Percentiles rank a stretch among this genome's conserved stretches.
Conservation (phyloP, 805 yeast genomes). For the Danielia oregonensis region DNA sequence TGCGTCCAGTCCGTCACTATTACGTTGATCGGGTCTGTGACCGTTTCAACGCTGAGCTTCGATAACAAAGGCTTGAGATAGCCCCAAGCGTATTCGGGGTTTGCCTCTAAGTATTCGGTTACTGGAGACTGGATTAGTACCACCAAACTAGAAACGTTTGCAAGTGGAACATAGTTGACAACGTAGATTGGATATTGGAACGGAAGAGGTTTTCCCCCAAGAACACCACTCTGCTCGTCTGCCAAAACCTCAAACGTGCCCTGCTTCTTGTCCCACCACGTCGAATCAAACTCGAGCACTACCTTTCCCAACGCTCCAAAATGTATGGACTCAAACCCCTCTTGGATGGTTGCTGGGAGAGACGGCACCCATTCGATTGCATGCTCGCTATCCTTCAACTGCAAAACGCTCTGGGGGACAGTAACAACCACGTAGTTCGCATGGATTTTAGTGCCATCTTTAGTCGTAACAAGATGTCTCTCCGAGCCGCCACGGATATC, state of each 20-base stretch:
- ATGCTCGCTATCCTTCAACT: slow-evolving; percentile 38
- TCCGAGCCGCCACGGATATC: slow-evolving; percentile 11
- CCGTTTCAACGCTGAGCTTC: slow-evolving; percentile 14
- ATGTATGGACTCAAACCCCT: slow-evolving; percentile 46
- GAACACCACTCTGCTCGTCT: slow-evolving; percentile 9
- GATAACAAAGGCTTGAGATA: slow-evolving; percentile 53
- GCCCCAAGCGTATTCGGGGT: slow-evolving; percentile 53
- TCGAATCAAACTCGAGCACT: slow-evolving; percentile 57
- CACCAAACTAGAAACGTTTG: slow-evolving; percentile 43
- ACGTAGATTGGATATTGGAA: slow-evolving; percentile 61
- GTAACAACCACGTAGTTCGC: slow-evolving; percentile 67
- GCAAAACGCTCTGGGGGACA: slow-evolving; percentile 71
- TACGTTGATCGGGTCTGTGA: slow-evolving; percentile 33
- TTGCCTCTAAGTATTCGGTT: slow-evolving; percentile 54
- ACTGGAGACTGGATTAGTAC: slow-evolving; percentile 69
- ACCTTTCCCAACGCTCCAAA: slow-evolving; percentile 74
- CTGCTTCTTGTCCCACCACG: slow-evolving; percentile 53
- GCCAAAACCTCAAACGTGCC: slow-evolving; percentile 22
- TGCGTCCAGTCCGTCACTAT: slow-evolving; percentile 67
- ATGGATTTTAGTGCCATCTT: slow-evolving; percentile 23
- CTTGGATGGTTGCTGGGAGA: slow-evolving; percentile 43
- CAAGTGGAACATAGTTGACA: slow-evolving; percentile 47
- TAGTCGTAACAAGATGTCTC: slow-evolving; percentile 30
- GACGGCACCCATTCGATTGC: slow-evolving; percentile 54
- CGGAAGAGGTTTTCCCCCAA: slow-evolving; percentile 29